Evolutionary conservation across 2,329 filamentous ascomycete species (phyloP), one percentile per base, ranked within the genome.

Genomic region (Phialophora macrospora): DNA sequence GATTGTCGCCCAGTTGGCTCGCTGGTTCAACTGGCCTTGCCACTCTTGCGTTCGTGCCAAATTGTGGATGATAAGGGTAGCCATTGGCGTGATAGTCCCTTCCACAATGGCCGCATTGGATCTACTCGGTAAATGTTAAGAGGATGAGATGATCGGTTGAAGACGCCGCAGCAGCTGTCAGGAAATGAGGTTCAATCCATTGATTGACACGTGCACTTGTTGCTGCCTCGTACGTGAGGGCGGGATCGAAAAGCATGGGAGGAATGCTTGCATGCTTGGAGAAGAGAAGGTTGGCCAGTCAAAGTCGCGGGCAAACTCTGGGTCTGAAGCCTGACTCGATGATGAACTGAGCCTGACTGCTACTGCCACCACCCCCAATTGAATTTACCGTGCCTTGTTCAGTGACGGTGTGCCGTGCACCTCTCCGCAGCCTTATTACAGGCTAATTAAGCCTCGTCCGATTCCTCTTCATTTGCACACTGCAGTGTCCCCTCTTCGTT

Each of bases 361-460:
- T 5, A 60, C 44, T 48, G 57, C 57, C 26, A 51, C 41, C 57
- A 34, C 57, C 46, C 57, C 57, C n/a, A 38, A 49, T 30, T 46
- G 55, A 44, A 58, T 38, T 58, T 58, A 58, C 55, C 17, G 32
- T 48, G 55, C 41, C 57, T 60, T 30, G 32, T 41, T 46, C 59
- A 61, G 59, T 61, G 48, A 52, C 55, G 38, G 55, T 57, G 52
- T 30, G 26, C 52, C 52, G 52, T 28, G 41, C 28, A 54, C 51
- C 32, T 41, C 54, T 55, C 58, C 67, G 67, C 67, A 69, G 67
- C 67, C 67, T 69, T 69, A 60, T 60, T 60, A 67, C 67, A 64
- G 67, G 67, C 64, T 69, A 69, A 65, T 55, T 55, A 69, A 69
- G 67, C 67, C 67, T 69, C 63, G 67, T 67, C 64, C 55, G 62